Base-by-base conservation (phyloP, 228 moss, liverwort and hornwort genomes). In the Sphagnum magellanicum region DNA sequence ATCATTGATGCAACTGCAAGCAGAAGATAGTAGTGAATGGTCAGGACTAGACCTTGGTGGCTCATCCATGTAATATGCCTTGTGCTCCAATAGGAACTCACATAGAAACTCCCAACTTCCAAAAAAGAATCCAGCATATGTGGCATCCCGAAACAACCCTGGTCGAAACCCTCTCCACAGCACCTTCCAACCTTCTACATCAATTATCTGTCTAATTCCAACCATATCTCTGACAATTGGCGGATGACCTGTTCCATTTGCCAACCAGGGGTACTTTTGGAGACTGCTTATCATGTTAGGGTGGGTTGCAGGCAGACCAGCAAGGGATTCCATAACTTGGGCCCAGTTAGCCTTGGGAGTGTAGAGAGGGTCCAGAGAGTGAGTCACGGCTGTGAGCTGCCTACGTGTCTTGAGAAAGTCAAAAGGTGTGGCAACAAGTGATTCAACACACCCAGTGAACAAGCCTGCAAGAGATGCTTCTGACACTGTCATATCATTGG, bases 161-260 rank as follows among this genome's bases (percentile, higher is more conserved):
- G 92, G 91, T 68, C 95, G 92, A 50, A 96, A 67, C 15, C 92
- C 92, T 75, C 89, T 87, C 91, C 92, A 91, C 48, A 92, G 81
- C 3, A 68, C 75, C 66, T 52, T 89, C 76, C 73, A 78, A 51
- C 91, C 92, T 75, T 96, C 95, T 4, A 96, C 75, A 48, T 72
- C 68, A 53, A 83, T 74, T 65, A 81, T 72, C 16, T 83, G 83
- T 61, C 78, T 88, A 6, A 91, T 74, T 50, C 88, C 92, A 50
- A 78, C 75, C 4, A 91, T 77, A 59, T 96, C 92, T 71, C 77
- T 89, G 16, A 96, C 84, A 49, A 92, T 81, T 15, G 84, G 89
- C 67, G 95, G 92, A 50, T 83, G 91, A 48, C 92, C 95, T 13
- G 89, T 87, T 57, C 95, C 95, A 61, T 87, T 92, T 64, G 88